These are phyloP conservation scores for Neurospora hispaniola DNA, from an alignment of 495 filamentous ascomycete genomes.

Conservation along the genomic window DNA sequence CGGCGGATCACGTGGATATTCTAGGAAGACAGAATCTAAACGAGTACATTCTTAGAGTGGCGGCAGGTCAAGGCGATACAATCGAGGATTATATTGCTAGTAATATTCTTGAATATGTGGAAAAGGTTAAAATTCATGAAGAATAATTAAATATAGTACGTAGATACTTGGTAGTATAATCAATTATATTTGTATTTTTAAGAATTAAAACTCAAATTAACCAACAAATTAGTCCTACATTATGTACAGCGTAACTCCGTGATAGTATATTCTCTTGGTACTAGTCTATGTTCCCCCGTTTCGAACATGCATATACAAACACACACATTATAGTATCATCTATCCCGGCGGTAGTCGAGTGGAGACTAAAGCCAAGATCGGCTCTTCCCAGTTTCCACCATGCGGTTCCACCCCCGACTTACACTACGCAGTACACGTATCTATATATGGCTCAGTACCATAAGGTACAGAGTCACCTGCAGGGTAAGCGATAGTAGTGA, in stretches of 20 bases:
- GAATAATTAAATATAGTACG: conserved; percentile 9
- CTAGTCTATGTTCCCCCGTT: neutral
- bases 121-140: conserved; percentile 60
- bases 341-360: neutral
- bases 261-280: neutral
- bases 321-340: neutral
- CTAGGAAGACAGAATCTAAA: conserved; percentile 81
- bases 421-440: neutral
- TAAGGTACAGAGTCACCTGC: neutral
- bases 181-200: too few relatives aligned
- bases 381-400: neutral
- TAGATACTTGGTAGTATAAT: too few relatives aligned
- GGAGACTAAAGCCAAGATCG: neutral
- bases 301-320: neutral
- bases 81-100: conserved; percentile 71
- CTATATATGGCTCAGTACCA: neutral
- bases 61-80: conserved; percentile 71
- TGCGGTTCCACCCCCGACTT: neutral
- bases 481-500: neutral
- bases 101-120: conserved; percentile 69
- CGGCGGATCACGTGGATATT: conserved; percentile 95
- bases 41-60: conserved; percentile 79
- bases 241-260: neutral
- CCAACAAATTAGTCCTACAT: too few relatives aligned
- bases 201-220: too few relatives aligned